Conservation (phyloP, 768 basidiomycete genomes). For the Ephemerocybe angulata region DNA sequence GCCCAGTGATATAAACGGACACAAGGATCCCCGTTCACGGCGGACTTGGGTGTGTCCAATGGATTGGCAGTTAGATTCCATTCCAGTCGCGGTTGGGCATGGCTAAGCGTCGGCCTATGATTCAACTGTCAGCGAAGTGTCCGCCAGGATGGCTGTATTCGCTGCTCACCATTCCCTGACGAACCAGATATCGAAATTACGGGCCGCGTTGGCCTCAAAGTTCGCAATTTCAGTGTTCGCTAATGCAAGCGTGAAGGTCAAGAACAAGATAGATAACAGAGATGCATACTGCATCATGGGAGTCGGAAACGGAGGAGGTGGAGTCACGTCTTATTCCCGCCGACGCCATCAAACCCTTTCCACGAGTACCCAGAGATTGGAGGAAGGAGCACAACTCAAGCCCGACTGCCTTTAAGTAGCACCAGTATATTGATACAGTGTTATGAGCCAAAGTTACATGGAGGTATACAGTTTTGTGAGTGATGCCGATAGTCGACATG, state of each 20-base stretch:
- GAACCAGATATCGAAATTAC: slow-evolving; percentile 17
- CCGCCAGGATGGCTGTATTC: neutral
- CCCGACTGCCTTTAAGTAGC: too few species aligned
- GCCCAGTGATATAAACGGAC: slow-evolving; percentile 18
- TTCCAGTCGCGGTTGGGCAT: slow-evolving; percentile 28
- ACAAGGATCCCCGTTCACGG: slow-evolving; percentile 18
- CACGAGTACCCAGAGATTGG: too few species aligned
- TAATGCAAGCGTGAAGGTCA: slow-evolving; percentile 12
- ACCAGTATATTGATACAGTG: too few species aligned
- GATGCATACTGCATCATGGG: slow-evolving; percentile 1
- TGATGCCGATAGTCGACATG: too few species aligned
- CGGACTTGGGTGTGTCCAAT: slow-evolving; percentile 26
- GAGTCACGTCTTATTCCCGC: too few species aligned
- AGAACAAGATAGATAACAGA: neutral
- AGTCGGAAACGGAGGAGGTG: too few species aligned
- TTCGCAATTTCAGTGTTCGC: slow-evolving; percentile 70
- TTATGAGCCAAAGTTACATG: too few species aligned
- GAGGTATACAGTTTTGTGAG: too few species aligned
- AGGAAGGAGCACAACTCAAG: too few species aligned
- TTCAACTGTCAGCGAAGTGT: neutral
- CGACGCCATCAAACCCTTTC: neutral
- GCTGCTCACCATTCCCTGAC: slow-evolving; percentile 27
- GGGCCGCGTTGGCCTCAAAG: slow-evolving; percentile 35
- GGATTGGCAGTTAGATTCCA: slow-evolving; percentile 42
- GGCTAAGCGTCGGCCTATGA: slow-evolving; percentile 39